Conservation (phyloP, 768 basidiomycete species). For the Agaricus blazei region DNA sequence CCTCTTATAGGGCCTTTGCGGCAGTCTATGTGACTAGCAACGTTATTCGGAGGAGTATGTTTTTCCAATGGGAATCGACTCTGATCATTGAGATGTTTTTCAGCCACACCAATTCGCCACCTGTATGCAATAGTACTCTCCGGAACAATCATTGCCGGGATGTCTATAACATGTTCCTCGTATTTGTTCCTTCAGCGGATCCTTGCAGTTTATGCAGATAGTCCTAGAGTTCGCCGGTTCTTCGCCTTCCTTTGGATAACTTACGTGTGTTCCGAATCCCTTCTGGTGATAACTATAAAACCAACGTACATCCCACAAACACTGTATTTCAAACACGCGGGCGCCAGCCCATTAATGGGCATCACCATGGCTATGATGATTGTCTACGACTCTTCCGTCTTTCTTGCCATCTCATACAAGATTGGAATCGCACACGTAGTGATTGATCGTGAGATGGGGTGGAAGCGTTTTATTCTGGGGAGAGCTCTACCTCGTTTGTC, state of each 20-base stretch:
- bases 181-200: conserved; percentile 27
- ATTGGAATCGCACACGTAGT: too few relatives aligned
- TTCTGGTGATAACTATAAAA: conserved; percentile 19
- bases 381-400: too few relatives aligned
- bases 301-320: conserved; percentile 24
- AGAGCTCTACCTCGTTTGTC: too few relatives aligned
- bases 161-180: conserved; percentile 10
- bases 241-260: conserved; percentile 24
- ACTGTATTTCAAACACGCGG: too few relatives aligned
- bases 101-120: neutral
- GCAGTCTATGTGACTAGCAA: neutral
- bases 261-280: conserved; percentile 14
- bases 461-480: too few relatives aligned
- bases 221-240: conserved; percentile 15
- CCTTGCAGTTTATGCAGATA: conserved; percentile 22
- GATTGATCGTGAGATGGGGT: too few relatives aligned
- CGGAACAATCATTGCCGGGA: neutral
- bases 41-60: neutral
- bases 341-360: too few relatives aligned
- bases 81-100: neutral
- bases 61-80: neutral
- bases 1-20: neutral
- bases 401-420: too few relatives aligned
- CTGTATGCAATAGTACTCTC: neutral
- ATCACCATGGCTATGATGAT: too few relatives aligned